Base-by-base conservation (phyloP, 2,329 filamentous ascomycete genomes). In the Hypoxylon sp. region DNA sequence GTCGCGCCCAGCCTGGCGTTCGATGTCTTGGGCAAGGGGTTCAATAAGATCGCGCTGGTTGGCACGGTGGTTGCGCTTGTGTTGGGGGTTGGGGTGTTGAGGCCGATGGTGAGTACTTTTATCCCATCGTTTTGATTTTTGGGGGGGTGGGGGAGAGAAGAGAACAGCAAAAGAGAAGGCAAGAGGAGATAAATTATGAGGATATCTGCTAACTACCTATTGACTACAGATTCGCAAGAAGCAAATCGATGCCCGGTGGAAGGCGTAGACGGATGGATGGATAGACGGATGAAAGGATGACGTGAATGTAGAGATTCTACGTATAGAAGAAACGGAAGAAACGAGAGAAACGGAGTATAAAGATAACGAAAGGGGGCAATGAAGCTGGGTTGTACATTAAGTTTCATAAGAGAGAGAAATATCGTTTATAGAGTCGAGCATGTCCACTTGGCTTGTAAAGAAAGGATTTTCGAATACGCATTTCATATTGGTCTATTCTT, bases 21-120 rank as follows among this genome's bases (percentile, higher is more conserved):
- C 79, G 96, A 99, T 81, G 89, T 98, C 45, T 82, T 99, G 14
- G 96, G 94, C 68, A 96, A 94, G 80, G 93, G 93, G 2, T 99
- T 99, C 80, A 96, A 95, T 78, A 98, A 97, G 84, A 77, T 94
- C 61, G 92, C 94, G 73, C 87, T 99, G 76, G 79, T 98, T 38
- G 85, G 87, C 14, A 99, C 96, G 0, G 94, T 99, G 38, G 84
- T 91, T 43, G 95, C 93, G 17, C 84, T 98, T 72, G 88, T 87
- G 49, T 85, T 88, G 41, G 94, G 93, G 49, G 95, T 97, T 14
- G 79, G 90, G 70, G 87, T 93, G 61, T 83, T 98, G 75, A 90
- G 90, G 58, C 96, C 96, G 28, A 89, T 98, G 88, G 96, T 97
- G 85, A 84, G 91, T 85, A 64, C 51, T 50, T 34, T 13, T 13